These are phyloP conservation scores for Apiotrichum gracile DNA, from an alignment of 1,284 basidiomycete species.

Conservation along the genomic window DNA sequence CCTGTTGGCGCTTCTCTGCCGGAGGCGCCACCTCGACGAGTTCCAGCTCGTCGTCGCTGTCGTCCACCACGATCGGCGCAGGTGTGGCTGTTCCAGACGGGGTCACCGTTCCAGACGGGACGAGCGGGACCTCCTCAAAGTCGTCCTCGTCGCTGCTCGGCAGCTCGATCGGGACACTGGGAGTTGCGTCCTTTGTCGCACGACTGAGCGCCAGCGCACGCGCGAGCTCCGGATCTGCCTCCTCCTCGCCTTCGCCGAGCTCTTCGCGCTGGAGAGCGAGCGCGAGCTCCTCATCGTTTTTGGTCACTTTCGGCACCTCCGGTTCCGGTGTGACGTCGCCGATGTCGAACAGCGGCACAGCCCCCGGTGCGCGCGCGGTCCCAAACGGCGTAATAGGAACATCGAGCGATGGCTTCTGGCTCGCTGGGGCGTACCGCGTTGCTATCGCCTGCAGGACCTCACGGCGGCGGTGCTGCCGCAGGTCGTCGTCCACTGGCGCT, in stretches of 20 bases:
- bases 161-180: background rate
- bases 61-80: background rate
- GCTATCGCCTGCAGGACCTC: constrained; percentile 63
- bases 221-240: constrained; percentile 34
- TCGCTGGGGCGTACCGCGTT: constrained; percentile 53
- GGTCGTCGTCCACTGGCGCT: constrained; percentile 56
- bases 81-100: background rate
- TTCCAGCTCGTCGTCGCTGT: constrained; percentile 10
- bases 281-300: constrained; percentile 43
- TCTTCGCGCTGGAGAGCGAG: constrained; percentile 44
- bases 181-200: background rate
- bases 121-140: constrained; percentile 31
- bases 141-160: constrained; percentile 20
- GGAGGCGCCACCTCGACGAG: background rate
- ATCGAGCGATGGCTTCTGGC: constrained; percentile 26
- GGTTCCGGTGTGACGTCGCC: constrained; percentile 51
- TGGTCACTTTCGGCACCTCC: constrained; percentile 10
- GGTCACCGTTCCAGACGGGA: constrained; percentile 13
- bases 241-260: constrained; percentile 40
- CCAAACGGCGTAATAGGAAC: constrained; percentile 35
- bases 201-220: constrained; percentile 25
- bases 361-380: constrained; percentile 18
- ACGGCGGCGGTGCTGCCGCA: constrained; percentile 60
- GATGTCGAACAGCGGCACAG: constrained; percentile 55
- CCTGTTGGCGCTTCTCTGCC: background rate